These are phyloP conservation scores for Flammula alnicola DNA, from an alignment of 1,284 basidiomycete species.

Conservation along the genomic window DNA sequence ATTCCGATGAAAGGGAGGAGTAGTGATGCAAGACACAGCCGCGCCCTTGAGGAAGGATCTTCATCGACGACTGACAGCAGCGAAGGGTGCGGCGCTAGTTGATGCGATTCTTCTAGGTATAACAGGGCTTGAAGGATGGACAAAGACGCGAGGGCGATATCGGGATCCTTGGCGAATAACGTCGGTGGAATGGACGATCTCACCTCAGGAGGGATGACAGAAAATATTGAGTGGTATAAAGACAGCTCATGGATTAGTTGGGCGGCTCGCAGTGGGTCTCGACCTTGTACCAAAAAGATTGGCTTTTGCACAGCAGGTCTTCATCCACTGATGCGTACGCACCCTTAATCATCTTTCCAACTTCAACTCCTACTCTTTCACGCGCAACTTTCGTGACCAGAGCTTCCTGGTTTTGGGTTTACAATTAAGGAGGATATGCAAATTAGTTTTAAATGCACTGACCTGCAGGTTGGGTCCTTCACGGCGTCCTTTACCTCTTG, in stretches of 20 bases:
- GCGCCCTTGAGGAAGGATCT: slow-evolving; percentile 51
- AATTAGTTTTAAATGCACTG: slow-evolving; percentile 6
- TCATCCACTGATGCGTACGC: slow-evolving; percentile 12
- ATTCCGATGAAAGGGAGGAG: slow-evolving; percentile 67
- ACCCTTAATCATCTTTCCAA: slow-evolving; percentile 92
- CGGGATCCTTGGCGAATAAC: slow-evolving; percentile 33
- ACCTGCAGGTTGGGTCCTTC: slow-evolving; percentile 72
- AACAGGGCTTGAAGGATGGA: slow-evolving; percentile 63
- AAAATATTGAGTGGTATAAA: slow-evolving; percentile 77
- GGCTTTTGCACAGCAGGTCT: neutral
- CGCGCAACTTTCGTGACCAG: slow-evolving; percentile 82
- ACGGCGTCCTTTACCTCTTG: slow-evolving; percentile 72
- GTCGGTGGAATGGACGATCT: slow-evolving; percentile 49
- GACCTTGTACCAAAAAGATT: slow-evolving; percentile 46
- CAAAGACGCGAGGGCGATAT: slow-evolving; percentile 57
- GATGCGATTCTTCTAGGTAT: slow-evolving; percentile 25
- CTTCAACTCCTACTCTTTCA: slow-evolving; percentile 89
- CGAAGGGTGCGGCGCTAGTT: slow-evolving; percentile 53
- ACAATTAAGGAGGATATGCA: neutral
- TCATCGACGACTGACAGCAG: slow-evolving; percentile 43
- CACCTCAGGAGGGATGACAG: slow-evolving; percentile 51
- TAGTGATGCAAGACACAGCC: slow-evolving; percentile 76
- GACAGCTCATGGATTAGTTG: slow-evolving; percentile 71
- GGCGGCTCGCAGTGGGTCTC: slow-evolving; percentile 76
- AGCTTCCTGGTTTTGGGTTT: slow-evolving; percentile 56